A percentile compares a stretch with the other conserved stretches of the same genome.
phyloP scores from a whole-genome alignment of 768 basidiomycete species.

The Zangia roseola region DNA sequence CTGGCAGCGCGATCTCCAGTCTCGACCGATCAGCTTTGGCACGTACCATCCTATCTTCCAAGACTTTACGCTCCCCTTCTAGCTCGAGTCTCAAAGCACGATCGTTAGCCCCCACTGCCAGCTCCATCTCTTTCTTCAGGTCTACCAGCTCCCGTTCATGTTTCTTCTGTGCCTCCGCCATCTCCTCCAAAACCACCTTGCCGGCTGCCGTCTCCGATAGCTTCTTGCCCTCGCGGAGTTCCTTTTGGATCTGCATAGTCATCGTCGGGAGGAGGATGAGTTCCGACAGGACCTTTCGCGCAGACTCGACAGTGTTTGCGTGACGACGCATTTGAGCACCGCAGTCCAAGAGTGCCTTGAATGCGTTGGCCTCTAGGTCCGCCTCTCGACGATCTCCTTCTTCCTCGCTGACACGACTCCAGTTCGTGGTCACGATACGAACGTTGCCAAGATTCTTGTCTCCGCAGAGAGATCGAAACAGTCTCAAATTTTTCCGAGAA shows the following conservation, averaged over 20 bases:
- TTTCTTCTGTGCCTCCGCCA: slow-evolving; percentile 40
- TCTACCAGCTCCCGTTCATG: slow-evolving; percentile 37
- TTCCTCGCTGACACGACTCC: slow-evolving; percentile 33
- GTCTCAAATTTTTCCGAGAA: slow-evolving; percentile 39
- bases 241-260: slow-evolving; percentile 45
- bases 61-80: background rate
- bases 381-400: slow-evolving; percentile 25
- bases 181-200: slow-evolving; percentile 43
- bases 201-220: slow-evolving; percentile 45
- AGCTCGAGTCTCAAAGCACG: background rate
- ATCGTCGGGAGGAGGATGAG: slow-evolving; percentile 37
- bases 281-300: slow-evolving; percentile 37
- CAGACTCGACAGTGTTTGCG: slow-evolving; percentile 37
- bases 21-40: background rate
- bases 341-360: slow-evolving; percentile 42
- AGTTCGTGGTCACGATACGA: slow-evolving; percentile 48
- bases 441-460: slow-evolving; percentile 41
- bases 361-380: slow-evolving; percentile 36
- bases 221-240: slow-evolving; percentile 41
- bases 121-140: slow-evolving; percentile 41
- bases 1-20: background rate
- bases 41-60: background rate
- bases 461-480: slow-evolving; percentile 49
- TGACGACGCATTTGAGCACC: slow-evolving; percentile 42
- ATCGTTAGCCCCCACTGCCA: slow-evolving; percentile 28